Evolutionary conservation across 225 moss, liverwort and hornwort species (phyloP), one percentile per base, ranked within the genome.

Genomic region (Sphagnum tenellum): DNA sequence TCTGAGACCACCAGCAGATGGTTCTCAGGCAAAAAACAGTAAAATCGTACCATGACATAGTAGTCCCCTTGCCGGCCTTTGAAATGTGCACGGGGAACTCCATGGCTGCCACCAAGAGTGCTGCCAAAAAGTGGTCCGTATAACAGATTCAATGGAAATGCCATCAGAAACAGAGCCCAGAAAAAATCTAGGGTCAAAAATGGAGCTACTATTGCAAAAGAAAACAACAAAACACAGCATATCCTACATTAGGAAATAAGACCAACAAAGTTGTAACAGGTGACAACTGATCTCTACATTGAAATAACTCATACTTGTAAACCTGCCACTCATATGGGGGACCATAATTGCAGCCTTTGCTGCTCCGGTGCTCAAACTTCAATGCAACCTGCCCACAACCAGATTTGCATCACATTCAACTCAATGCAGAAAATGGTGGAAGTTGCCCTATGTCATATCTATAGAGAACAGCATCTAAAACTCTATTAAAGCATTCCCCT

Each of bases 251-350:
- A 29, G 29, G 29, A 29, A 29, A 29, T 29, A 29, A 29, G 29
- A 29, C 29, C 29, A 29, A 29, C 29, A 29, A 29, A 29, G 29
- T 29, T 29, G 29, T 29, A 29, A 29, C 29, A 29, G 29, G 29
- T 29, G 29, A 29, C 29, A 29, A 29, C 29, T 29, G 29, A 29
- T 29, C 29, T 29, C 29, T 29, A 29, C 29, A 29, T 29, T 29
- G 29, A 29, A 29, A 29, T 29, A 29, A 29, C 29, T 29, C 85
- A 68, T 60, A 85, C 85, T 78, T 81, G 76, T 85, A 85, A 44
- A 85, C 85, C 71, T 85, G 85, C 85, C 85, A 85, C 72, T 85
- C 85, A 50, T 85, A 85, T 9, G 85, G 85, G 50, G 85, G 85
- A 48, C 85, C 85, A 69, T 85, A 85, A 74, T 85, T 85, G 61